Conservation (phyloP, 768 basidiomycete genomes). For the Russula sp. region DNA sequence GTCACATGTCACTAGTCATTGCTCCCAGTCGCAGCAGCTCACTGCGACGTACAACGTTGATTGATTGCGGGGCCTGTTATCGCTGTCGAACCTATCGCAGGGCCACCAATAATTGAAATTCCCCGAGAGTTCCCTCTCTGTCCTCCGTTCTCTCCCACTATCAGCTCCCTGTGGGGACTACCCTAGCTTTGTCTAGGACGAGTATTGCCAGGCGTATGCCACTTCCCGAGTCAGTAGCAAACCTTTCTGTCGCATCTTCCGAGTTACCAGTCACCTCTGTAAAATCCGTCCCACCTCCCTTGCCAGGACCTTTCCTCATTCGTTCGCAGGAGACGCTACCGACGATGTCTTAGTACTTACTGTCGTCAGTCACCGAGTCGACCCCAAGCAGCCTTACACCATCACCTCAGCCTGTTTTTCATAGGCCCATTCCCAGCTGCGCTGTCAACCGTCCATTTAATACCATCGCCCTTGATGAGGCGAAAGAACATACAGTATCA, state of each 20-base stretch:
- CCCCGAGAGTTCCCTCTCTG: background rate
- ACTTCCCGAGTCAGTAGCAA: constrained; percentile 17
- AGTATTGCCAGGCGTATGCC: background rate
- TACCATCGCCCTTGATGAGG: too few species aligned
- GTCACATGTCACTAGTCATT: too few species aligned
- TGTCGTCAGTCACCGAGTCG: constrained; percentile 25
- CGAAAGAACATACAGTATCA: too few species aligned
- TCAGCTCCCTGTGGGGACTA: constrained; percentile 7
- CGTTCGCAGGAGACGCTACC: constrained; percentile 33
- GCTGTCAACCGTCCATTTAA: too few species aligned
- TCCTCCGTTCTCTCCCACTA: background rate
- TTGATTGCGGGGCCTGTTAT: too few species aligned
- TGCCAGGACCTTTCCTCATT: constrained; percentile 35
- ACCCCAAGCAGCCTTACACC: constrained; percentile 26
- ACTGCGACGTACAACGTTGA: too few species aligned
- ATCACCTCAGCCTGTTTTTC: constrained; percentile 32
- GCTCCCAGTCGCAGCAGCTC: too few species aligned
- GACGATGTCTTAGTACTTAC: constrained; percentile 29
- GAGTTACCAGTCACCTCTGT: background rate
- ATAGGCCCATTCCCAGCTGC: too few species aligned
- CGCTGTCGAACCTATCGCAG: too few species aligned
- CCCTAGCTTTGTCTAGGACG: constrained; percentile 1
- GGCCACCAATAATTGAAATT: background rate
- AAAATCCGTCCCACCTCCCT: constrained; percentile 4
- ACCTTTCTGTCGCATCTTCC: constrained; percentile 11